phyloP scores from a whole-genome alignment of 352 stramenopile species.

The Globisporangium mamillatum region DNA sequence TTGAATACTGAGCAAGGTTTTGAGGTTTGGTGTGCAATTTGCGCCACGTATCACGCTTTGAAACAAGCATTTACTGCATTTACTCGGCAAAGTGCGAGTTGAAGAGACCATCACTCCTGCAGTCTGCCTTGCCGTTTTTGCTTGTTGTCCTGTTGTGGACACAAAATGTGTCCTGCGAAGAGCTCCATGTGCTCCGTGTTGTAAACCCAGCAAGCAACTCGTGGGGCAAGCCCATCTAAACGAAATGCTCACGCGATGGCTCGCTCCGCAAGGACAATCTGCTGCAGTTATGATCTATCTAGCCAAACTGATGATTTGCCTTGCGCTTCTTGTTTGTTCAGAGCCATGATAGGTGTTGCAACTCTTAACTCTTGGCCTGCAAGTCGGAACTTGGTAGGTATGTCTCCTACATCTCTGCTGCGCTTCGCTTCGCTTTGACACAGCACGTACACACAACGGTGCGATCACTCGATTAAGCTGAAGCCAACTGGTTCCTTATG shows the following conservation, averaged over 20 bases:
- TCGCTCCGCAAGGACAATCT: background rate
- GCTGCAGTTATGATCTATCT: background rate
- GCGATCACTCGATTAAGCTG: background rate
- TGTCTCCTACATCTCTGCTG: background rate
- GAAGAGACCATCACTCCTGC: background rate
- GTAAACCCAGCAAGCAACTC: background rate
- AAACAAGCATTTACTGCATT: background rate
- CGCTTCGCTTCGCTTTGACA: background rate
- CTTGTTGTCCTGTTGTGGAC: slow-evolving; percentile 5
- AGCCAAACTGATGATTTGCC: background rate
- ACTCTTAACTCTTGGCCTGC: background rate
- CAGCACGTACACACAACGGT: background rate
- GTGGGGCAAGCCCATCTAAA: background rate
- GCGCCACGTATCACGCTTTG: slow-evolving; percentile 8
- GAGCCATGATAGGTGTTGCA: background rate
- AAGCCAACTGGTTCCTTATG: background rate
- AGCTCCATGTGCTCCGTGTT: background rate
- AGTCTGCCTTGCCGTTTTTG: background rate
- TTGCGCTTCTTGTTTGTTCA: background rate
- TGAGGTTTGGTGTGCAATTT: background rate
- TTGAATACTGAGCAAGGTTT: background rate
- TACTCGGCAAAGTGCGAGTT: background rate
- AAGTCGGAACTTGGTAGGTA: background rate
- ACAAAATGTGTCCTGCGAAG: background rate
- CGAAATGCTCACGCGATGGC: background rate